Base-by-base conservation (phyloP, 768 basidiomycete species). In the Hygrocybe coccinea region DNA sequence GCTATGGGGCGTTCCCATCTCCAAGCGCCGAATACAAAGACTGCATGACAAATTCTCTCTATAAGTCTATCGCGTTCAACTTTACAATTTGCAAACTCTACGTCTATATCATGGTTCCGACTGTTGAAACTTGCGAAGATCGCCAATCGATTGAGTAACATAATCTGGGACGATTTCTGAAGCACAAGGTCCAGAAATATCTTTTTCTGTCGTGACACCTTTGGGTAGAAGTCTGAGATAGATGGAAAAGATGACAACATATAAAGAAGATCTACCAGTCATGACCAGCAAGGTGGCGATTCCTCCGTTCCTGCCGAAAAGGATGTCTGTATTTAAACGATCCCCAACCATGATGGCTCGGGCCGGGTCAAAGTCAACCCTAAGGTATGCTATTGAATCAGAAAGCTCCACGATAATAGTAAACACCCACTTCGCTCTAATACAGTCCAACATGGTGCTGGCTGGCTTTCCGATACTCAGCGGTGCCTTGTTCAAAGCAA, bases 261-360 rank as follows among this genome's bases (percentile, higher is more conserved):
- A 50, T 46, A 36, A 50, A 29, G 15, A 25, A n/a, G 24, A 21
- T 7, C 59, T 66, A 89, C 93, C 94, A n/a, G 91, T 94, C 62
- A 98, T 73, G 54, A 98, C 95, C 39, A 97, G 84, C 55, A 97
- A 76, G 0, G 95, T 97, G 15, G 87, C 70, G 19, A 97, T 78
- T 24, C 91, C 91, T 39, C 92, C 91, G 45, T 81, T 81, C 67
- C 90, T 80, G 49, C 95, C 97, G 64, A 98, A 99, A 50, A 89
- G 72, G 62, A 99, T 97, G 71, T 99, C 95, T 5, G 97, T 98
- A 68, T 91, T 88, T 60, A 99, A 78, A 57, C 95, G 83, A 73
- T 99, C 95, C 39, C 95, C 95, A 44, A 98, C 78, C 92, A 99
- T 97, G 67, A 98, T 84, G 14, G 95, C 94, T 51, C 85, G 77